Evolutionary conservation across 371 early-diverging fungal genomes (phyloP).

Genomic region (Lichtheimia corymbifera): DNA sequence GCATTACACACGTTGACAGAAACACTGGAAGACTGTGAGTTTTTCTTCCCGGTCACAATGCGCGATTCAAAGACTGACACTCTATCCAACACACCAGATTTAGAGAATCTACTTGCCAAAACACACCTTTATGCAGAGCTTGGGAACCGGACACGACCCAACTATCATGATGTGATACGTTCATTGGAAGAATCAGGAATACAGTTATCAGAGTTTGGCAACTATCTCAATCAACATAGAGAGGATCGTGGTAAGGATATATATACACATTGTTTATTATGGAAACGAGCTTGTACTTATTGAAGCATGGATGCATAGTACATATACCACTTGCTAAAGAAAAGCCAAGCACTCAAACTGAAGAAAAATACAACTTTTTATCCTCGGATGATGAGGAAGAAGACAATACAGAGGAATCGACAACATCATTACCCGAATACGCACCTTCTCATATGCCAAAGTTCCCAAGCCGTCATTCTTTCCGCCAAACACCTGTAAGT

Average conservation of each 20-base stretch:
- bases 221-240: constrained; percentile 28
- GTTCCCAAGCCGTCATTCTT: constrained; percentile 64
- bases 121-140: constrained; percentile 57
- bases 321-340: constrained; percentile 1
- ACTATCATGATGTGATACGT: constrained; percentile 54
- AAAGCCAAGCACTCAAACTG: not conserved
- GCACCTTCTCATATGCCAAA: constrained; percentile 57
- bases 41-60: no score
- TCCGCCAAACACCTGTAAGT: constrained; percentile 62
- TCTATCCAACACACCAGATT: constrained; percentile 30
- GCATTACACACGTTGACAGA: constrained; percentile 48
- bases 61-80: not conserved
- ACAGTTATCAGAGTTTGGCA: constrained; percentile 29
- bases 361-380: constrained; percentile 17
- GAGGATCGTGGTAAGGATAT: constrained; percentile 8
- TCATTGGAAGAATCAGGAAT: constrained; percentile 42
- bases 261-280: not conserved
- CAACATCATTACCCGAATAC: constrained; percentile 31
- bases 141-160: constrained; percentile 54
- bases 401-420: constrained; percentile 25
- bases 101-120: constrained; percentile 46
- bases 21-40: constrained; percentile 49
- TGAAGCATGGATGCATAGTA: not conserved
- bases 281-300: not conserved
- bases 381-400: constrained; percentile 52